Conservation (phyloP, 2,329 filamentous ascomycete genomes). For the Fusarium buharicum region DNA sequence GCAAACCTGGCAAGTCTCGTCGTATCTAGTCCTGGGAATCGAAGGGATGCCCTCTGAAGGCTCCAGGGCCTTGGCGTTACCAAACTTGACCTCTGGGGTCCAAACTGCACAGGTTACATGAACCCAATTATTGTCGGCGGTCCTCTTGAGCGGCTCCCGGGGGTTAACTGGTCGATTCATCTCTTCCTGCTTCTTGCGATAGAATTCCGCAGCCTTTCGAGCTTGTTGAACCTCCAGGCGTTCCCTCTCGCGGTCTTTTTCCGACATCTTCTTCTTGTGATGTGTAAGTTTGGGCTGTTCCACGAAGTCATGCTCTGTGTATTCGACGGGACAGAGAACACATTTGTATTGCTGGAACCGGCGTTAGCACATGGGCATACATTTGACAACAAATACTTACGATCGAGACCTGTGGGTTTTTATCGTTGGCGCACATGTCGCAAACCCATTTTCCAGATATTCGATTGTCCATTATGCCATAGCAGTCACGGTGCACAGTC, state of each 20-base stretch:
- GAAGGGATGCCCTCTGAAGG: constrained; percentile 90
- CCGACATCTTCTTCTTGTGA: constrained; percentile 85
- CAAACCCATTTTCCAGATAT: constrained; percentile 87
- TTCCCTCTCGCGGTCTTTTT: constrained; percentile 91
- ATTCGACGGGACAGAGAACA: constrained; percentile 85
- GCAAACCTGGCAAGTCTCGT: constrained; percentile 85
- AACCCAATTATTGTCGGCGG: constrained; percentile 97
- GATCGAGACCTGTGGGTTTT: constrained; percentile 90
- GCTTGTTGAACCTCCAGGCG: constrained; percentile 85
- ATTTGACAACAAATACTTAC: constrained; percentile 59
- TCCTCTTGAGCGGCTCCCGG: constrained; percentile 91
- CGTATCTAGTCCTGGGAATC: constrained; percentile 77
- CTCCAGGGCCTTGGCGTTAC: constrained; percentile 81
- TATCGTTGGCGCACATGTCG: constrained; percentile 95
- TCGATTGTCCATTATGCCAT: constrained; percentile 80
- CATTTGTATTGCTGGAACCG: constrained; percentile 81
- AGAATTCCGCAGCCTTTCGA: constrained; percentile 80
- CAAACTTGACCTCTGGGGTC: constrained; percentile 93
- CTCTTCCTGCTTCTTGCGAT: constrained; percentile 83
- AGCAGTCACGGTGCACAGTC: constrained; percentile 91
- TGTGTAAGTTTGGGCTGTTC: constrained; percentile 68
- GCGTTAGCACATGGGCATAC: constrained; percentile 46
- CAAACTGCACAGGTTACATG: constrained; percentile 94
- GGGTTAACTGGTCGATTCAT: constrained; percentile 85
- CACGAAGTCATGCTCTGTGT: constrained; percentile 84